A percentile compares a stretch with the other conserved stretches of the same genome.
Evolutionary conservation across 352 stramenopile genomes (phyloP).

Genomic region (Phytophthora pluvialis): DNA sequence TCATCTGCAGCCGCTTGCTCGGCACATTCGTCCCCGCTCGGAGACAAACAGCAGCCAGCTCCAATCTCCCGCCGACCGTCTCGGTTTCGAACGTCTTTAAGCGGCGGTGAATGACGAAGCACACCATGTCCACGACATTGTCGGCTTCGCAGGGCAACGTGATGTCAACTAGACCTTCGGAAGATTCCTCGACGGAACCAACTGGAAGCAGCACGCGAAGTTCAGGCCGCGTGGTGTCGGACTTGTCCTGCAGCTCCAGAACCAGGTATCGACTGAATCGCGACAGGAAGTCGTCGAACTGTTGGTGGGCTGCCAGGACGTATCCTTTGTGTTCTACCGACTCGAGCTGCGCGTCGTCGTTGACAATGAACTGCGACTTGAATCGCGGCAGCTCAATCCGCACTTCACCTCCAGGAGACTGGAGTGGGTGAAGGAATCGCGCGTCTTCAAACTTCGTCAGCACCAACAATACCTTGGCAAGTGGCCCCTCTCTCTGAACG

Average conservation of each 20-base stretch:
- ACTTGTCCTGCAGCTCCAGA: slow-evolving; percentile 19
- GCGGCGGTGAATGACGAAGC: slow-evolving; percentile 43
- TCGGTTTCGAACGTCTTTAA: slow-evolving; percentile 32
- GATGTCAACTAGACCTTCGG: slow-evolving; percentile 32
- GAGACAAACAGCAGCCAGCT: slow-evolving; percentile 46
- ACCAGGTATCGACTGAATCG: slow-evolving; percentile 51
- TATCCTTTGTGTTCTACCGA: slow-evolving; percentile 54
- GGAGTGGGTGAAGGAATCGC: slow-evolving; percentile 43
- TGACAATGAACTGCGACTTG: slow-evolving; percentile 40
- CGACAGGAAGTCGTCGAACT: slow-evolving; percentile 48
- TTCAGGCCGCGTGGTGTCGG: slow-evolving; percentile 23
- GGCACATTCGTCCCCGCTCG: slow-evolving; percentile 35
- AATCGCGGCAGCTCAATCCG: slow-evolving; percentile 57
- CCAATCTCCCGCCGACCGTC: slow-evolving; percentile 44
- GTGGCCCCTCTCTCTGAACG: slow-evolving; percentile 15
- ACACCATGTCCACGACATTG: slow-evolving; percentile 25
- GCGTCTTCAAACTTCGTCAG: slow-evolving; percentile 54
- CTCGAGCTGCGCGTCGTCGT: slow-evolving; percentile 22
- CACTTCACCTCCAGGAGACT: slow-evolving; percentile 13
- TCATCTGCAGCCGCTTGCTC: slow-evolving; percentile 46
- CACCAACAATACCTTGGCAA: slow-evolving; percentile 13
- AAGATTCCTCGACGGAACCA: slow-evolving; percentile 30
- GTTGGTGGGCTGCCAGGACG: slow-evolving; percentile 39
- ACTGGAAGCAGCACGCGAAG: slow-evolving; percentile 44
- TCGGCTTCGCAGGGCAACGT: slow-evolving; percentile 5